Conservation (phyloP, 225 moss, liverwort and hornwort genomes). For the Pleurozium schreberi region DNA sequence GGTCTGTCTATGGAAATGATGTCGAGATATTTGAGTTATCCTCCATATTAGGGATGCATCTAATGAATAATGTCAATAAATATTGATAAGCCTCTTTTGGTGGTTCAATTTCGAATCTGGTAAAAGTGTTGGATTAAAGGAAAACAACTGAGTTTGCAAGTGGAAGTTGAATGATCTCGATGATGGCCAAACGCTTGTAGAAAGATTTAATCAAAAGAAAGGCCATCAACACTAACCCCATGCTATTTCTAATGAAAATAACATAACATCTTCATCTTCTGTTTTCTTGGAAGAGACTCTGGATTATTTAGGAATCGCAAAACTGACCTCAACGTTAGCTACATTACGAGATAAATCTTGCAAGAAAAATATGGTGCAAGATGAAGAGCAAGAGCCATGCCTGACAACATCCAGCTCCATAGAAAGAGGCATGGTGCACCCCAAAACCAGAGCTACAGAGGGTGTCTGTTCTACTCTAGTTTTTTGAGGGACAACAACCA, state of each 20-base stretch:
- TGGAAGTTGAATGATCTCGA: background rate
- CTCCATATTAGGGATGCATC: background rate
- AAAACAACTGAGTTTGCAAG: background rate
- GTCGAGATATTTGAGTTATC: background rate
- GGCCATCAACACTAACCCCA: background rate
- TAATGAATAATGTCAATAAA: background rate
- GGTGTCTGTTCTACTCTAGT: conserved; percentile 72
- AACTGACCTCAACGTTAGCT: background rate
- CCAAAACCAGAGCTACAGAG: conserved; percentile 55
- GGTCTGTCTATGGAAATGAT: background rate
- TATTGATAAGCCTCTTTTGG: background rate
- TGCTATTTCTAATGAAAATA: background rate
- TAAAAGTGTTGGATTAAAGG: background rate
- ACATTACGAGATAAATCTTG: background rate
- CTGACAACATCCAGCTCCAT: background rate
- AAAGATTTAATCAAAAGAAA: background rate
- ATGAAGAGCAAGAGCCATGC: background rate
- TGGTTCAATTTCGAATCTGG: background rate
- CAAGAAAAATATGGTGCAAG: background rate
- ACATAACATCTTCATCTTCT: background rate
- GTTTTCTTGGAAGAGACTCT: background rate
- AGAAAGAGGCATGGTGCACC: conserved; percentile 19
- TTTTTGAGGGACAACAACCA: conserved; percentile 48
- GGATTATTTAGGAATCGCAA: background rate
- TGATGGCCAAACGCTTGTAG: background rate